These are phyloP conservation scores for Candida pseudoviswanathii DNA, from an alignment of 1,139 yeast species.

Conservation along the genomic window DNA sequence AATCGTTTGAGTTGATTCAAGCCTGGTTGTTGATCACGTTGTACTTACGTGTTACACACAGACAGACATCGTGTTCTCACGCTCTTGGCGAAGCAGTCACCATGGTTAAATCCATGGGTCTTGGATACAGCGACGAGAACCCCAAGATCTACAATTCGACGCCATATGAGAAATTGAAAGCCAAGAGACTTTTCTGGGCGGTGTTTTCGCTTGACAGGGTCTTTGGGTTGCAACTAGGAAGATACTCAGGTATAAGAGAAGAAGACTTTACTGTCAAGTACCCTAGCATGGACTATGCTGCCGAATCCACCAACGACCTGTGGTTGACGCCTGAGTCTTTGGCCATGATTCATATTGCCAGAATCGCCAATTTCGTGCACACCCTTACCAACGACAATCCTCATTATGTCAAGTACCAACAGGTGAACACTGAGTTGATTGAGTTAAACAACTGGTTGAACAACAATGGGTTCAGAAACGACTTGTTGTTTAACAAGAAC, in stretches of 20 bases:
- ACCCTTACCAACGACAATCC: slow-evolving; percentile 29
- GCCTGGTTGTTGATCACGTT: slow-evolving; percentile 59
- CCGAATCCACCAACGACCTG: slow-evolving; percentile 42
- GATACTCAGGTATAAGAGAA: slow-evolving; percentile 45
- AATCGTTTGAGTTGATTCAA: slow-evolving; percentile 64
- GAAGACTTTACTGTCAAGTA: slow-evolving; percentile 33
- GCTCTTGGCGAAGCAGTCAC: slow-evolving; percentile 57
- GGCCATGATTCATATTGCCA: slow-evolving; percentile 47
- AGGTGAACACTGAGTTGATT: slow-evolving; percentile 36
- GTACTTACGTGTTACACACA: slow-evolving; percentile 56
- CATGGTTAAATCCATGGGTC: slow-evolving; percentile 60
- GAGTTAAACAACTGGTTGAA: slow-evolving; percentile 37
- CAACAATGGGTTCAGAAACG: slow-evolving; percentile 38
- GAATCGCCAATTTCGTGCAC: slow-evolving; percentile 39
- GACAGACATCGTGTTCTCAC: slow-evolving; percentile 58
- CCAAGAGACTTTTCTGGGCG: slow-evolving; percentile 59
- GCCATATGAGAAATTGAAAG: slow-evolving; percentile 52
- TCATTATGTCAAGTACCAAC: slow-evolving; percentile 33
- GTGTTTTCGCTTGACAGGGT: slow-evolving; percentile 59
- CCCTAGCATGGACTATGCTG: slow-evolving; percentile 36
- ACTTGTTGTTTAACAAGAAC: slow-evolving; percentile 27
- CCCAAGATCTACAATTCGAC: slow-evolving; percentile 25
- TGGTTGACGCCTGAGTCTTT: slow-evolving; percentile 58
- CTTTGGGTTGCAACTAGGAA: slow-evolving; percentile 57
- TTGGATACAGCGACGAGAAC: slow-evolving; percentile 32